These are phyloP conservation scores for Chalciporus sphaerocephalus DNA, from an alignment of 768 basidiomycete genomes.

Conservation along the genomic window DNA sequence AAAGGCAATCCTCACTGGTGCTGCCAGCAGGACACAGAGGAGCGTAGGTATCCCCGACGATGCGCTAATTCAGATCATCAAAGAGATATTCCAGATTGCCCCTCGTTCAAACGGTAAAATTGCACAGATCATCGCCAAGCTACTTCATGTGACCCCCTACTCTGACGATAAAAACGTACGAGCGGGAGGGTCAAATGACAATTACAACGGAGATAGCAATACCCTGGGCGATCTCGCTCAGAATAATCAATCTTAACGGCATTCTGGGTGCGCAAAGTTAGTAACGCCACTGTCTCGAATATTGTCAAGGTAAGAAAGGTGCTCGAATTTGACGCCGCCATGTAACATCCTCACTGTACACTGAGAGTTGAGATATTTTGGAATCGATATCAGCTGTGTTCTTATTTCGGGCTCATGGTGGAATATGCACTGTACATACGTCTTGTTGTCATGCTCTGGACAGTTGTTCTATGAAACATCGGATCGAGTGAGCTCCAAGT, in stretches of 20 bases:
- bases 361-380: neutral
- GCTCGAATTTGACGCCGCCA: neutral
- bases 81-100: constrained; percentile 31
- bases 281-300: neutral
- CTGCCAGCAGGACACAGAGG: constrained; percentile 28
- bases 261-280: neutral
- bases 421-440: too few relatives aligned
- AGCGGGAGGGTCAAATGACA: neutral
- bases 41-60: constrained; percentile 26
- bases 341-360: neutral
- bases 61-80: constrained; percentile 27
- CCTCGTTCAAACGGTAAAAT: neutral
- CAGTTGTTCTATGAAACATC: too few relatives aligned
- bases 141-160: too few relatives aligned
- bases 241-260: neutral
- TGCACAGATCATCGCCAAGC: constrained; percentile 8
- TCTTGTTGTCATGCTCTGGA: too few relatives aligned
- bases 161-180: neutral
- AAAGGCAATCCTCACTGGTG: constrained; percentile 33
- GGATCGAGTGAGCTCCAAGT: too few relatives aligned
- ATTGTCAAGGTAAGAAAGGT: neutral
- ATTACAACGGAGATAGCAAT: neutral
- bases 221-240: neutral
- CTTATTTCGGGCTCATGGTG: neutral
- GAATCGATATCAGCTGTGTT: neutral